A percentile compares a stretch with the other conserved stretches of the same genome.
phyloP scores from a whole-genome alignment of 345 rosid genomes.

The Triadica sebifera region DNA sequence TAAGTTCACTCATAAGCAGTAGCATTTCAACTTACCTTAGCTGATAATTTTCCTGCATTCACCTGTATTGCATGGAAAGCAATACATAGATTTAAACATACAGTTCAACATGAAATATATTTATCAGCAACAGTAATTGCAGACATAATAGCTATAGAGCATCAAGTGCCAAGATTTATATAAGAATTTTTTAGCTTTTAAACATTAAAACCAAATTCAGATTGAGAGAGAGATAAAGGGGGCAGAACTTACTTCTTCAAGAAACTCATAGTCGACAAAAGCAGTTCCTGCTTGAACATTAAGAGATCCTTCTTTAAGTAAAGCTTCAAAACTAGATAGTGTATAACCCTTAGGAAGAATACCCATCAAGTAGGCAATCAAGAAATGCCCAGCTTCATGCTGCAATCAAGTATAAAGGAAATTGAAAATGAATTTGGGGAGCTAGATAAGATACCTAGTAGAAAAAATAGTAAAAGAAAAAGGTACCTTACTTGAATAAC shows the following conservation, averaged over 20 bases:
- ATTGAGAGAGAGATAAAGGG: not conserved
- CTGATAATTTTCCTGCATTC: constrained; percentile 70
- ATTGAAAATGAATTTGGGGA: not conserved
- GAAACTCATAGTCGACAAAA: constrained; percentile 83
- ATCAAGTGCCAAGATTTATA: not conserved
- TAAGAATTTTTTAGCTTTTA: not conserved
- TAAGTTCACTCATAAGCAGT: constrained; percentile 1
- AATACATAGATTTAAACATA: not conserved
- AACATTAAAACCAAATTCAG: not conserved
- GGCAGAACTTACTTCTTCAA: constrained; percentile 62
- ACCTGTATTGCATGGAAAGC: constrained; percentile 48
- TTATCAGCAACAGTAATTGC: not conserved
- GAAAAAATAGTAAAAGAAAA: not conserved
- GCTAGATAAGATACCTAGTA: not conserved
- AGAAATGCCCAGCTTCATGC: constrained; percentile 99
- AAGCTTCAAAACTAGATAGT: constrained; percentile 71
- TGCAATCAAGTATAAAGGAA: constrained; percentile 17
- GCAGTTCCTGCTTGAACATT: constrained; percentile 93
- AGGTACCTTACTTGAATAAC: constrained; percentile 63
- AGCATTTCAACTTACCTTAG: constrained; percentile 46
- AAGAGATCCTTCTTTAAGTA: constrained; percentile 83
- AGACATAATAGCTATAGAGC: not conserved
- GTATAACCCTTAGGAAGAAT: constrained; percentile 79
- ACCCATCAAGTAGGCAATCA: constrained; percentile 80
- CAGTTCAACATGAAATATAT: not conserved